phyloP scores from a whole-genome alignment of 2,329 filamentous ascomycete species.

The Fusarium sp. region DNA sequence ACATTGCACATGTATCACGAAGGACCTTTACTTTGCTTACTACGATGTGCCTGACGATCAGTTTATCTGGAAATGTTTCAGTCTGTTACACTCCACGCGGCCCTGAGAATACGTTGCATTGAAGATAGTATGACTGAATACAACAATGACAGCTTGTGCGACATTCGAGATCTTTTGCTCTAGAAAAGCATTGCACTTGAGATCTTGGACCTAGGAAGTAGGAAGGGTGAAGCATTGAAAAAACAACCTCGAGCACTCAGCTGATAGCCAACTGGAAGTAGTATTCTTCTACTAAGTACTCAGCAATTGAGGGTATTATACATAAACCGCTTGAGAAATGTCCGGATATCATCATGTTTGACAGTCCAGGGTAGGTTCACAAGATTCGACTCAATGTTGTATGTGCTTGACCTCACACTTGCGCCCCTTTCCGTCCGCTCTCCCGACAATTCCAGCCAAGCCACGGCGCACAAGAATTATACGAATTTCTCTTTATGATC shows the following conservation, averaged over 20 bases:
- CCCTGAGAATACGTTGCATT: slow-evolving; percentile 23
- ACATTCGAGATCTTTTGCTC: neutral
- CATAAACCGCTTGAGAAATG: neutral
- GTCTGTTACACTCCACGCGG: slow-evolving; percentile 14
- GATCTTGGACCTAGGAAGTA: rapidly evolving
- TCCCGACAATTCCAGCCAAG: neutral
- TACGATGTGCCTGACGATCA: slow-evolving; percentile 15
- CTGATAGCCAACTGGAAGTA: neutral
- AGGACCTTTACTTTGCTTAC: neutral
- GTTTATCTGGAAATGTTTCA: slow-evolving; percentile 1
- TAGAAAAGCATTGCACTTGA: too few relatives aligned
- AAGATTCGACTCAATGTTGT: neutral
- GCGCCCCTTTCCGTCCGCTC: neutral
- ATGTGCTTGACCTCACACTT: neutral
- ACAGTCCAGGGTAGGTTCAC: neutral
- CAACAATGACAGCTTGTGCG: neutral
- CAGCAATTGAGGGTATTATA: neutral
- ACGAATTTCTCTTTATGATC: neutral
- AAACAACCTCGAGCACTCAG: rapidly evolving
- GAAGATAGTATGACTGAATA: neutral
- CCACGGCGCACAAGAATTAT: neutral
- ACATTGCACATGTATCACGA: neutral
- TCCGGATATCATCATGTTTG: neutral
- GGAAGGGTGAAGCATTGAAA: neutral
- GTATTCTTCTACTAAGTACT: rapidly evolving